A percentile compares a stretch with the other conserved stretches of the same genome.
phyloP scores from a whole-genome alignment of 495 filamentous ascomycete species.

The Hamigera avellanea region DNA sequence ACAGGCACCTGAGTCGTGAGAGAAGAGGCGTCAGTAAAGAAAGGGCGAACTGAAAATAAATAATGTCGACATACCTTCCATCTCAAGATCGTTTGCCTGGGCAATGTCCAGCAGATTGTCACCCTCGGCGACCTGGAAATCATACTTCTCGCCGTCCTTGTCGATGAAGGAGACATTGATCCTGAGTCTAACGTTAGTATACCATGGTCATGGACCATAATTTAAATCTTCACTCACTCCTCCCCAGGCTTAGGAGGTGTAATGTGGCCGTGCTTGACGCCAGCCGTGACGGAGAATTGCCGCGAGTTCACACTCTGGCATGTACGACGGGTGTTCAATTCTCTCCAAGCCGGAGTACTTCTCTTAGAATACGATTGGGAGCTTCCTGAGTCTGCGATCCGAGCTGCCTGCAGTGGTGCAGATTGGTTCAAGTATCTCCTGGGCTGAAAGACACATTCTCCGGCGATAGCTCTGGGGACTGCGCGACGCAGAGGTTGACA shows the following conservation, averaged over 20 bases:
- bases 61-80: slow-evolving; percentile 57
- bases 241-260: slow-evolving; percentile 82
- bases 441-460: slow-evolving; percentile 21
- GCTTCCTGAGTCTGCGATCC: slow-evolving; percentile 7
- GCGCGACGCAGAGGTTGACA: slow-evolving; percentile 25
- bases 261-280: slow-evolving; percentile 62
- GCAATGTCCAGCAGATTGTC: slow-evolving; percentile 93
- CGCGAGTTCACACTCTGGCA: slow-evolving; percentile 26
- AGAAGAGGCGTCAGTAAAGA: background rate
- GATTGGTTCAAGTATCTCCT: slow-evolving; percentile 21
- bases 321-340: slow-evolving; percentile 3
- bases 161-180: slow-evolving; percentile 87
- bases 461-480: slow-evolving; percentile 14
- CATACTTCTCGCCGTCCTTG: slow-evolving; percentile 70
- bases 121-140: slow-evolving; percentile 68
- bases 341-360: background rate
- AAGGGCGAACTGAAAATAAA: background rate
- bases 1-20: slow-evolving; percentile 55
- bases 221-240: slow-evolving; percentile 50
- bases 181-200: slow-evolving; percentile 29
- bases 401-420: slow-evolving; percentile 12
- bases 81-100: slow-evolving; percentile 88
- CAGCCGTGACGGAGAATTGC: slow-evolving; percentile 54
- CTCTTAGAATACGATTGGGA: slow-evolving; percentile 1
- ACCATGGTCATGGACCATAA: background rate